These are phyloP conservation scores for Bruguiera sexangula DNA, from an alignment of 345 rosid genomes.

Conservation along the genomic window DNA sequence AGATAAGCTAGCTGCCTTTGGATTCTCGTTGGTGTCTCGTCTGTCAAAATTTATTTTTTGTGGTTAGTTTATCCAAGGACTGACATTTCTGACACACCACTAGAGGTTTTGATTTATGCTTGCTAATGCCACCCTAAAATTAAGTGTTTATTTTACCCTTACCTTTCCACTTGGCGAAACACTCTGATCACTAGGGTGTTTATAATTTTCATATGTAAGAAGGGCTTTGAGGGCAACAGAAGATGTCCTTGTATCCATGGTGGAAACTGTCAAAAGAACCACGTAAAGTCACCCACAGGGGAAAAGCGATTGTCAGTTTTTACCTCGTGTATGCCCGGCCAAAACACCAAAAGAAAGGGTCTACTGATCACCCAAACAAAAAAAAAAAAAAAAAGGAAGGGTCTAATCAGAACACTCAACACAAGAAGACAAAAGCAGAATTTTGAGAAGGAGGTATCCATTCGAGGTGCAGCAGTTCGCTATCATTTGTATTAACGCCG, in stretches of 20 bases:
- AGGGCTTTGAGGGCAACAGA: background rate
- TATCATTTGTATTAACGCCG: conserved; percentile 6
- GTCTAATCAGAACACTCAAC: conserved; percentile 34
- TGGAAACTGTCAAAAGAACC: background rate
- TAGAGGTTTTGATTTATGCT: conserved; percentile 24
- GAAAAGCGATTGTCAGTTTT: background rate
- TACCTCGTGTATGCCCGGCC: background rate
- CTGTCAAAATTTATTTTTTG: conserved; percentile 9
- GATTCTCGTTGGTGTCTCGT: conserved; percentile 26
- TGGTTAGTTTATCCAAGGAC: conserved; percentile 24
- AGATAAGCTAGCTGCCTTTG: conserved; percentile 19
- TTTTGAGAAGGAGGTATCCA: conserved; percentile 24
- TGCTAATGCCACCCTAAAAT: background rate
- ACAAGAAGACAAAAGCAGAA: conserved; percentile 15
- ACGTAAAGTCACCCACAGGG: background rate
- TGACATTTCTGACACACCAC: conserved; percentile 47
- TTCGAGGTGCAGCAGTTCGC: conserved; percentile 9
- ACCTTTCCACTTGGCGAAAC: no score
- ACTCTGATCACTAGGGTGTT: background rate
- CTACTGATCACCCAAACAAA: background rate
- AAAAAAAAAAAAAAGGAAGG: conserved; percentile 2
- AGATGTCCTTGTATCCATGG: background rate
- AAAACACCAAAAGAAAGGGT: conserved; percentile 20
- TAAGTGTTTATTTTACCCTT: no score
- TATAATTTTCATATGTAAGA: no score